phyloP scores from a whole-genome alignment of 306 rosid species.

The Gillenia trifoliata region DNA sequence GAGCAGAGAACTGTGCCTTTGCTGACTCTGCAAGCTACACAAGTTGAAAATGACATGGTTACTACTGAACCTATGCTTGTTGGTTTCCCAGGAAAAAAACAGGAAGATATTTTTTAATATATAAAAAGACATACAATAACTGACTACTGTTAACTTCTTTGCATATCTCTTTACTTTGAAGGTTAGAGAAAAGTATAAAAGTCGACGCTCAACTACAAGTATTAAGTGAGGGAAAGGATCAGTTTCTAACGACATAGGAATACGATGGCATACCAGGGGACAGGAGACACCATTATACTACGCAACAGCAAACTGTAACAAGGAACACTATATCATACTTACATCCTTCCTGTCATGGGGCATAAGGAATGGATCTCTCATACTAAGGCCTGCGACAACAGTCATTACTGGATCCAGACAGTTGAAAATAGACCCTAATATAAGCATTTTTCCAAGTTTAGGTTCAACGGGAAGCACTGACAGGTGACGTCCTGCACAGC shows the following conservation, averaged over 20 bases:
- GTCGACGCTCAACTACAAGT: background rate
- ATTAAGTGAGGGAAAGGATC: background rate
- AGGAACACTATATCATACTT: constrained; percentile 23
- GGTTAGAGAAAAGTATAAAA: background rate
- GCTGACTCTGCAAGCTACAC: constrained; percentile 44
- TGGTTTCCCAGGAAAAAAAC: background rate
- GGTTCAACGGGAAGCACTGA: constrained; percentile 95
- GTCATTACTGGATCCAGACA: constrained; percentile 91
- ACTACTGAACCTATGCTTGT: background rate
- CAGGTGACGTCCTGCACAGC: constrained; percentile 61
- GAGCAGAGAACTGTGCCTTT: constrained; percentile 40
- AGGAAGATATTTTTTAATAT: background rate
- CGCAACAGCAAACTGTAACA: background rate
- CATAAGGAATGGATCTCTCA: constrained; percentile 87
- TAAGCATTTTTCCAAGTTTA: constrained; percentile 94
- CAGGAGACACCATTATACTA: background rate
- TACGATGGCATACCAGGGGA: background rate
- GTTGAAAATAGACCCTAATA: constrained; percentile 83
- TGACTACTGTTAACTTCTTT: background rate
- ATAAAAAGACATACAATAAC: background rate
- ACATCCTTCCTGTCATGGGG: constrained; percentile 94
- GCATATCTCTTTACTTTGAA: background rate
- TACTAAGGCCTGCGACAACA: constrained; percentile 88
- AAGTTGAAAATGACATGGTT: constrained; percentile 20
- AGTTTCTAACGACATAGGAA: background rate